These are phyloP conservation scores for Beauveria sp. DNA, from an alignment of 2,329 filamentous ascomycete species.

Conservation along the genomic window DNA sequence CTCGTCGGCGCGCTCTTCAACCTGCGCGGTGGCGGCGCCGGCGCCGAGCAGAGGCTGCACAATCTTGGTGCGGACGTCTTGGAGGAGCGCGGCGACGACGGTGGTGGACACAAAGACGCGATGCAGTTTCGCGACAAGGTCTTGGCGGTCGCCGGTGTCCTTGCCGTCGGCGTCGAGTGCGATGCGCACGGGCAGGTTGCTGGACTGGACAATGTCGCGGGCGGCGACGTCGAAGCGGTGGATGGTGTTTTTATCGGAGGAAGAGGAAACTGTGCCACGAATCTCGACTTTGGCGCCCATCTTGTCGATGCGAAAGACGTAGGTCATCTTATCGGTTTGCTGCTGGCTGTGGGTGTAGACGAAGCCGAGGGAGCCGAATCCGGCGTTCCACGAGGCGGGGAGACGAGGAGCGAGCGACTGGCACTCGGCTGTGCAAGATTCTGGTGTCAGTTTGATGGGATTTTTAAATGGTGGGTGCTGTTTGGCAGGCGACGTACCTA, in stretches of 20 bases:
- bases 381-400: constrained; percentile 72
- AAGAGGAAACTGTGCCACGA: constrained; percentile 69
- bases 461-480: no score
- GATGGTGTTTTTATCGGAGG: constrained; percentile 59
- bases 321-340: constrained; percentile 50
- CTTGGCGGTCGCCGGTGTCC: constrained; percentile 32
- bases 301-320: constrained; percentile 72
- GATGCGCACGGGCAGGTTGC: constrained; percentile 49
- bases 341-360: constrained; percentile 82
- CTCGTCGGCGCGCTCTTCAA: constrained; percentile 38
- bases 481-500: constrained; percentile 41
- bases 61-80: constrained; percentile 67
- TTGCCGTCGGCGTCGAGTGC: constrained; percentile 31
- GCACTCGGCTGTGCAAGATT: constrained; percentile 32
- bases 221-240: constrained; percentile 63
- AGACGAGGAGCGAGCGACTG: constrained; percentile 54
- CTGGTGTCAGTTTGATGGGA: no score
- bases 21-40: constrained; percentile 71
- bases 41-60: constrained; percentile 78
- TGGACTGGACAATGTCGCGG: constrained; percentile 65
- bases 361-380: constrained; percentile 66
- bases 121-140: constrained; percentile 40
- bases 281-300: constrained; percentile 80
- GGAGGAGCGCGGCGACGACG: constrained; percentile 60
- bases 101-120: constrained; percentile 67